phyloP scores from a whole-genome alignment of 78 protist genomes.

The Salpingoeca rosetta region DNA sequence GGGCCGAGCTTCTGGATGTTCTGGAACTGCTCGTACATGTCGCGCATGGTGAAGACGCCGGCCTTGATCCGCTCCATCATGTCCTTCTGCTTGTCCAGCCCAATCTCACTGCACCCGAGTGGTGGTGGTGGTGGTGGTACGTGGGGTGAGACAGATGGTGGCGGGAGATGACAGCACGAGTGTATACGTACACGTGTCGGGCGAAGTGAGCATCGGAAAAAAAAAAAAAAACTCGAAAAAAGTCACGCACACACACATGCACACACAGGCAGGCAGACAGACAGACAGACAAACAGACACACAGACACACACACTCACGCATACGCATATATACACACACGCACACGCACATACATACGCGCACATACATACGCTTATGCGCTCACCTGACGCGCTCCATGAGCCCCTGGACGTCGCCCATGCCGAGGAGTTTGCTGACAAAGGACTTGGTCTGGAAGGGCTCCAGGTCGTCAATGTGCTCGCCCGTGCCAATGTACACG shows the following conservation, averaged over 20 bases:
- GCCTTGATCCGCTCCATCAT: not conserved
- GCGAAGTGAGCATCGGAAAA: not conserved
- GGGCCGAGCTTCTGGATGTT: constrained; percentile 81
- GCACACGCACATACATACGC: not conserved
- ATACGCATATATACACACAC: no score
- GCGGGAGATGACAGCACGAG: not conserved
- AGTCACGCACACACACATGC: not conserved
- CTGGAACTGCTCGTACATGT: constrained; percentile 89
- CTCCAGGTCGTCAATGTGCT: constrained; percentile 85
- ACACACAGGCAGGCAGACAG: not conserved
- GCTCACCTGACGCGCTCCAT: not conserved
- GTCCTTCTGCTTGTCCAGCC: constrained; percentile 49
- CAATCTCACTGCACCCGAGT: constrained; percentile 74
- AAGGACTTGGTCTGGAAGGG: constrained; percentile 69
- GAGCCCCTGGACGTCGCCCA: no score
- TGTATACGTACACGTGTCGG: constrained; percentile 26
- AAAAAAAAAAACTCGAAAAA: not conserved
- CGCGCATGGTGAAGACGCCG: constrained; percentile 86
- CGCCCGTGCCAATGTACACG: constrained; percentile 90
- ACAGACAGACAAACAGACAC: not conserved
- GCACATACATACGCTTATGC: not conserved
- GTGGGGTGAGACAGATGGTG: no score
- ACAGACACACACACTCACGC: not conserved
- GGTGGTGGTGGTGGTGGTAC: no score
- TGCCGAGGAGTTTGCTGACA: constrained; percentile 82